Evolutionary conservation across 805 yeast genomes (phyloP), one percentile per base, ranked within the genome.

Genomic region (Ogataea corticis): DNA sequence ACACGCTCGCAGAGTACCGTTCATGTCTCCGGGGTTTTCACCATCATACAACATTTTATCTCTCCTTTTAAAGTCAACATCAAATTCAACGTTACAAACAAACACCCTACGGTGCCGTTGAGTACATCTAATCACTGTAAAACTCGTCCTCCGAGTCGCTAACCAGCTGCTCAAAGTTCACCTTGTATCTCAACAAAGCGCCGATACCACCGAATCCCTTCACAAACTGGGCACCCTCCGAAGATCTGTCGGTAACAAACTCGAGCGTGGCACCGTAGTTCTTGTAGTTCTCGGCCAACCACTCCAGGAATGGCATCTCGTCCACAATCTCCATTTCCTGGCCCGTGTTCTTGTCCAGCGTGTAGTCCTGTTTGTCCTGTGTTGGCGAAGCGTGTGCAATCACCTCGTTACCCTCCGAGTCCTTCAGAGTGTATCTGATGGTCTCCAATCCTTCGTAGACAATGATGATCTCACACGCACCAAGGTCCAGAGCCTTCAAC

Each of bases 151-250:
- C 96, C 48, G 83, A 76, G 45, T 88, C 97, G 43, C 89, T 96
- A 42, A 75, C 86, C 65, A 94, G 79, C 75, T 90, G 97, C 68
- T 94, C 99, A 62, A 94, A 94, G 74, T 94, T 94, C 58, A 94
- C 94, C 71, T 90, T 90, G 72, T 94, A 94, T 74, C 99, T 89
- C 67, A 94, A 75, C 59, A 94, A 67, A 47, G 97, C 97, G 68
- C 99, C 99, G 56, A 94, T 80, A 73, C 99, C 99, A 85, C 99
- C 99, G 65, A 94, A 94, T 49, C 99, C 99, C 59, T 83, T 85
- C 49, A 86, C 95, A 70, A 94, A 94, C 75, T 94, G 99, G 37
- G 98, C 96, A 76, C 99, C 99, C 72, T 94, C 99, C 35, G 96
- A 85, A 17, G 96, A 87, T 72, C 89, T 83, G 73, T 94, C 98